phyloP scores from a whole-genome alignment of 2,329 filamentous ascomycete species.

The Pestalotiopsis fici region DNA sequence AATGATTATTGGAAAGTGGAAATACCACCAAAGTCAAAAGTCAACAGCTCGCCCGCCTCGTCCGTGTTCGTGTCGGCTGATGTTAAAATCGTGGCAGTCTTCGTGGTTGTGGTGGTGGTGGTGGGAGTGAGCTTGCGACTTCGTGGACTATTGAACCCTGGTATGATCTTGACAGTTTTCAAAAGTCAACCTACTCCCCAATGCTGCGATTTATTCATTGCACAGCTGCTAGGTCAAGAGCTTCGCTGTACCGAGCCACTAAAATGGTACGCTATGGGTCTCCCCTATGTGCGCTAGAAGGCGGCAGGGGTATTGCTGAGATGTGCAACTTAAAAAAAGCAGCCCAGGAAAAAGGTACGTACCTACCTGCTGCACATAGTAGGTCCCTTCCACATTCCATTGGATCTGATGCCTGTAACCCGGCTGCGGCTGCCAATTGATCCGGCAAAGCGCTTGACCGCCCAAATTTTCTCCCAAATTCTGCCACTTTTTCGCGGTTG shows the following conservation, averaged over 20 bases:
- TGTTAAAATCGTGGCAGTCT: not conserved
- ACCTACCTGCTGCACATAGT: not conserved
- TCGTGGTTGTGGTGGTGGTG: not conserved
- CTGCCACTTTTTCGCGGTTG: conserved; percentile 14
- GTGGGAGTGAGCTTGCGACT: not conserved
- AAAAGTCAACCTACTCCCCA: not conserved
- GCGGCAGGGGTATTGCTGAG: not conserved
- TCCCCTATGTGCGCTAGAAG: not conserved
- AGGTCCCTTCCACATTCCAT: not conserved
- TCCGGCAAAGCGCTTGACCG: conserved; percentile 9
- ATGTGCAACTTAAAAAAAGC: not conserved
- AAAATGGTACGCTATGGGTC: not conserved
- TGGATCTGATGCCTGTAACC: too few relatives aligned
- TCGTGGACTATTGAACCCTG: not conserved
- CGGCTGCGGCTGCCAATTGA: not conserved
- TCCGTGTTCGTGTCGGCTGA: not conserved
- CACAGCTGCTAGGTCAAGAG: not conserved
- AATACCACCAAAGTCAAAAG: not conserved
- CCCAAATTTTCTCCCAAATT: conserved; percentile 19
- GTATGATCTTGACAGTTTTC: conserved; percentile 15
- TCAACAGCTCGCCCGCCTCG: not conserved
- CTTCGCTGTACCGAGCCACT: not conserved
- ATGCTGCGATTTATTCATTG: conserved; percentile 1
- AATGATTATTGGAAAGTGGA: conserved; percentile 9
- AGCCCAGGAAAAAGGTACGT: not conserved